These are phyloP conservation scores for Mycoemilia scoparia DNA, from an alignment of 192 early-diverging fungal species.

Conservation along the genomic window DNA sequence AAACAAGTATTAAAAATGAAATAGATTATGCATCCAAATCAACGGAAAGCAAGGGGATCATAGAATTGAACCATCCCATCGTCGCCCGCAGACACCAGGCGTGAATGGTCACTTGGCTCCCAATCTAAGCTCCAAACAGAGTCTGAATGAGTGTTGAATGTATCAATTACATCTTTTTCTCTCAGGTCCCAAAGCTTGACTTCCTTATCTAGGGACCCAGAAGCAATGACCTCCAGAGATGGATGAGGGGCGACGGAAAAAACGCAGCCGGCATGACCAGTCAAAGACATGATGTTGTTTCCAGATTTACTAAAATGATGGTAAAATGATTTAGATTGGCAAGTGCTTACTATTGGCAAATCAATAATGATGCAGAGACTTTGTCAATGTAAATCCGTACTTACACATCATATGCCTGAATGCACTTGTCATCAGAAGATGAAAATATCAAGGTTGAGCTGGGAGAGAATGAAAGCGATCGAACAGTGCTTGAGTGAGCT, in stretches of 20 bases:
- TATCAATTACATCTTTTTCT: conserved; percentile 20
- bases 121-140: conserved; percentile 25
- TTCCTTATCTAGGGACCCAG: conserved; percentile 22
- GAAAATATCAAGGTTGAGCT: conserved; percentile 20
- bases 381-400: too few species aligned
- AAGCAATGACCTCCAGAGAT: conserved; percentile 19
- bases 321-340: too few species aligned
- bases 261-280: conserved; percentile 27
- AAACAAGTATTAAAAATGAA: too few species aligned
- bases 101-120: conserved; percentile 18
- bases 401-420: conserved; percentile 25
- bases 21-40: too few species aligned
- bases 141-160: conserved; percentile 17
- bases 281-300: conserved; percentile 11
- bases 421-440: conserved; percentile 24
- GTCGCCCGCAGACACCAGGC: conserved; percentile 23
- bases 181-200: conserved; percentile 30
- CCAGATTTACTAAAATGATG: too few species aligned
- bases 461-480: conserved; percentile 20
- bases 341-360: too few species aligned
- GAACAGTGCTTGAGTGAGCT: conserved; percentile 25
- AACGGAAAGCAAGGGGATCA: too few species aligned
- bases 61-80: conserved; percentile 19
- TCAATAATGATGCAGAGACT: too few species aligned
- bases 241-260: conserved; percentile 23